Base-by-base conservation (phyloP, 371 early-diverging fungal species). In the Mortierella sp. region DNA sequence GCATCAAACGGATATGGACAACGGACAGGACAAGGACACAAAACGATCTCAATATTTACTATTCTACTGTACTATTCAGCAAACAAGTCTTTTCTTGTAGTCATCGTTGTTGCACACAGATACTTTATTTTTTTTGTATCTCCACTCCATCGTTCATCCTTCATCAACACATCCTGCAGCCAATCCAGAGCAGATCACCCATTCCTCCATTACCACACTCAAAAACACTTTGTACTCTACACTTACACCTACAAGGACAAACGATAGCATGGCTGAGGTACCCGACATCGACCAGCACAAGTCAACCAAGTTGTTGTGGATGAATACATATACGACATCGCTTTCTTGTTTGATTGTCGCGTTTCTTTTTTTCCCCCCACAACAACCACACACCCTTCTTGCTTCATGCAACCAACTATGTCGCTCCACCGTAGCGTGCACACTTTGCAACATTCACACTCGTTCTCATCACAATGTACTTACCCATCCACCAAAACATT, bases 251-350 rank as follows among this genome's bases (percentile, higher is more conserved):
- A 68, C 68, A 68, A 38, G 7, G 34, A 38, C 68, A 68, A 21
- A 8, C 19, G 21, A 55, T 68, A 38, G 31, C 60, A 63, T 63
- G 63, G 63, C 63, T 19, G 63, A 63, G 63, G 63, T 63, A 63
- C 34, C 34, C 34, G 21, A 16, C 68, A 68, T 9, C 34, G 6
- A 55, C 7, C 21, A 21, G 6, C 55, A n/a, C 68, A 68, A 55
- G 21, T 21, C 65, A 31, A 34, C 34, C 34, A 38, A 1, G 42
- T 5, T 38, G 42, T 38, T 5, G 42, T 19, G 63, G 16, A 58
- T 63, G 31, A 31, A 63, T 16, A 63, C 34, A 34, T 7, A 28
- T 6, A 31, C 34, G 63, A 31, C 63, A 50, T 50, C 50, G 16
- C 14, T 16, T 50, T 5, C 16, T 50, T 50, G 19, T 28, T 63